Conservation (phyloP, 208 protist genomes). For the Naegleria gruberi region DNA sequence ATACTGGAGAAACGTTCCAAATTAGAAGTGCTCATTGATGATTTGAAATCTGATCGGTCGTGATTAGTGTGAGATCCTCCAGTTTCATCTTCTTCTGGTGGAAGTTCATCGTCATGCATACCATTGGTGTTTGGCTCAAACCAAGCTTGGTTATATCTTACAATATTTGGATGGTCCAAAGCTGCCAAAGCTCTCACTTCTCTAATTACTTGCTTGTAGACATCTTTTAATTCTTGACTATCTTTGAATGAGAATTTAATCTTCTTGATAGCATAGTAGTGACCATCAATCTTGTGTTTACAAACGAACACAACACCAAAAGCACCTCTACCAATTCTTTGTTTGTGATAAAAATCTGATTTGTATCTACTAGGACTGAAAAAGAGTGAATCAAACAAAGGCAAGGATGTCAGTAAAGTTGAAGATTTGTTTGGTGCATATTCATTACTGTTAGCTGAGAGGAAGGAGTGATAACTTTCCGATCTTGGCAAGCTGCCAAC, state of each 20-base stretch:
- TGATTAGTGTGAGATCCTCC: neutral
- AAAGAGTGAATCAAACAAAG: neutral
- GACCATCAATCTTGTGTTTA: neutral
- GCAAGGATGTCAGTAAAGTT: neutral
- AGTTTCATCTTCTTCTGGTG: neutral
- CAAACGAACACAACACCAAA: neutral
- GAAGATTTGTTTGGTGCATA: neutral
- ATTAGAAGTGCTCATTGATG: neutral
- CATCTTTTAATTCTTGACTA: neutral
- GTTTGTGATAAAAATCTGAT: neutral
- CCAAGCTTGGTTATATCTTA: slow-evolving; percentile 24
- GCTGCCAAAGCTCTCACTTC: slow-evolving; percentile 6
- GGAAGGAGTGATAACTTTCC: neutral
- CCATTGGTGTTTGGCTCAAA: slow-evolving; percentile 3
- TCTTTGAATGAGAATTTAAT: slow-evolving; percentile 6
- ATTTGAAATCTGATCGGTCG: neutral
- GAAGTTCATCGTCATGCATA: neutral
- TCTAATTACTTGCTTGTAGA: neutral
- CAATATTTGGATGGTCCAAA: slow-evolving; percentile 9
- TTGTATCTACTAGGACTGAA: neutral
- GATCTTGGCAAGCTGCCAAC: neutral
- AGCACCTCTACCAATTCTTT: slow-evolving; percentile 10
- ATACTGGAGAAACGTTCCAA: neutral
- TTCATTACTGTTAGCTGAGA: neutral
- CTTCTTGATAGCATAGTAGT: slow-evolving; percentile 24